A percentile compares a stretch with the other conserved stretches of the same genome.
phyloP scores from a whole-genome alignment of 2,329 filamentous ascomycete species.

The Colletotrichum brevisporum region DNA sequence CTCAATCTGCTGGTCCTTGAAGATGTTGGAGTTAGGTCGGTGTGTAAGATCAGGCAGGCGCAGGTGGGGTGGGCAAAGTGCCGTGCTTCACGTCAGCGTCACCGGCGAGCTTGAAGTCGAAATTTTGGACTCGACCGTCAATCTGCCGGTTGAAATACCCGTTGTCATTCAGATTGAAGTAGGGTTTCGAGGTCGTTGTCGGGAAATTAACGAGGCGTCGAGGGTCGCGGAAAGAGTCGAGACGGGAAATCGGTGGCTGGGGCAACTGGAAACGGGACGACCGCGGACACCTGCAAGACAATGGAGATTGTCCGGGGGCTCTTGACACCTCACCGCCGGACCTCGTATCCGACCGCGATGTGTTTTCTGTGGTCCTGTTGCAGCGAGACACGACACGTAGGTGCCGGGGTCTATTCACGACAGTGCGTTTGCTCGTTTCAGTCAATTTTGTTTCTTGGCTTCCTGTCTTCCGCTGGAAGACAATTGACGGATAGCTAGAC shows the following conservation, averaged over 20 bases:
- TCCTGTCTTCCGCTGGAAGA: neutral
- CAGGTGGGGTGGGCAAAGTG: too few species aligned
- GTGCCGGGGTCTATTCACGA: slow-evolving; percentile 17
- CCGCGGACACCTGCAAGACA: slow-evolving; percentile 26
- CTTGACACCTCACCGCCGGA: slow-evolving; percentile 32
- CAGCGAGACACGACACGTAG: slow-evolving; percentile 36
- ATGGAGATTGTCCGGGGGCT: slow-evolving; percentile 27
- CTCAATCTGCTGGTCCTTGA: neutral
- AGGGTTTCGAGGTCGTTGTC: neutral
- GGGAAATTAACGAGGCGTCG: slow-evolving; percentile 21
- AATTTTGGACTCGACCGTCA: slow-evolving; percentile 1
- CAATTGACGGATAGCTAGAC: neutral
- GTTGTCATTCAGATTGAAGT: slow-evolving; percentile 2
- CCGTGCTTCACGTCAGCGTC: slow-evolving; percentile 7
- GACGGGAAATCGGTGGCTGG: slow-evolving; percentile 39
- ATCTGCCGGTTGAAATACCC: neutral
- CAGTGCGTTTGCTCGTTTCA: slow-evolving; percentile 18
- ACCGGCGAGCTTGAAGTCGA: neutral
- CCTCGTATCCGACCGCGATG: slow-evolving; percentile 24
- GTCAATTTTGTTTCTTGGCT: neutral
- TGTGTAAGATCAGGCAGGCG: neutral
- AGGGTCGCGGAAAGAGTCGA: slow-evolving; percentile 17
- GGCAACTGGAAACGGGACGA: slow-evolving; percentile 14
- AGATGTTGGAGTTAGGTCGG: slow-evolving; percentile 17
- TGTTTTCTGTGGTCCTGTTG: slow-evolving; percentile 25